Evolutionary conservation across 2,329 filamentous ascomycete genomes (phyloP).

Genomic region (Thelonectria olida): DNA sequence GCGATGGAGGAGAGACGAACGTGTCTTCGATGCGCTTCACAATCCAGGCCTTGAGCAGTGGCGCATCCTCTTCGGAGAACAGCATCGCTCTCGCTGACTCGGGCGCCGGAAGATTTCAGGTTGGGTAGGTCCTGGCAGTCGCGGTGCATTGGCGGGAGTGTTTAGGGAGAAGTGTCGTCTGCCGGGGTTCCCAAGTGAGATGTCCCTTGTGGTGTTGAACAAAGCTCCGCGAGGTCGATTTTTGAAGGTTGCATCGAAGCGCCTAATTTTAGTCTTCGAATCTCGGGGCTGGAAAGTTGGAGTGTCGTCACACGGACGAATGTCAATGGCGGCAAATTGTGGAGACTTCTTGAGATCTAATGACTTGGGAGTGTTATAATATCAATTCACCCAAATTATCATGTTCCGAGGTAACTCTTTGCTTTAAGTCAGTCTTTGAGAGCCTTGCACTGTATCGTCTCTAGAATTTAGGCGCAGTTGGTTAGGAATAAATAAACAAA

Average conservation of each 20-base stretch:
- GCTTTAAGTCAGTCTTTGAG: no score
- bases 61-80: constrained; percentile 69
- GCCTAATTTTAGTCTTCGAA: constrained; percentile 27
- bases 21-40: constrained; percentile 80
- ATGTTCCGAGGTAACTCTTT: no score
- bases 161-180: neutral
- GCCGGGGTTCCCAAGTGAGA: neutral
- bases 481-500: no score
- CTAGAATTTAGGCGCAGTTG: no score
- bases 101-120: neutral
- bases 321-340: neutral
- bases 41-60: constrained; percentile 78
- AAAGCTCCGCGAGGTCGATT: neutral
- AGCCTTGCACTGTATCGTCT: no score
- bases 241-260: constrained; percentile 24
- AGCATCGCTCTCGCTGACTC: constrained; percentile 56
- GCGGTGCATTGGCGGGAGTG: constrained; percentile 16
- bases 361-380: no score
- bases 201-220: neutral
- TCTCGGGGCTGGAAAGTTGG: neutral
- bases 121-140: neutral
- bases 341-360: neutral
- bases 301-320: constrained; percentile 31
- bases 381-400: no score
- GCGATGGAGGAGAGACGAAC: constrained; percentile 54